Base-by-base conservation (phyloP, 2,329 filamentous ascomycete genomes). In the Amauroascus verrucosus region DNA sequence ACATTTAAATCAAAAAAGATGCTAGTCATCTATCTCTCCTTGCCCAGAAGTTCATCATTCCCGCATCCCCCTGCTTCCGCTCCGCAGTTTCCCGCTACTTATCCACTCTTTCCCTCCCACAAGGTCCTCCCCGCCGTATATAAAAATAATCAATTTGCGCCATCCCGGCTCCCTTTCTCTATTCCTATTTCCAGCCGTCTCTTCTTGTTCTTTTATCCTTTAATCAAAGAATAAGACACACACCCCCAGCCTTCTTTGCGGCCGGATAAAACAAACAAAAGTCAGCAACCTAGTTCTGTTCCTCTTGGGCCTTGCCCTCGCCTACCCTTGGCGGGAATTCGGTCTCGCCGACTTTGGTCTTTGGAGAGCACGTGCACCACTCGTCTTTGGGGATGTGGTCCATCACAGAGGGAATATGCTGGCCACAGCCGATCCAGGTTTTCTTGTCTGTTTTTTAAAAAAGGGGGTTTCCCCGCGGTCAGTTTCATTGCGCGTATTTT, bases 291-390 rank as follows among this genome's bases (percentile, higher is more conserved):
- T 52, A 52, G 38, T 45, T 46, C 40, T 50, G 24, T 43, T 50
- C 35, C 11, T 2, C 35, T 33, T 48, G 35, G 33, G 43, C 50
- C 24, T 57, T 45, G 26, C 58, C 64, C 40, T 61, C 54, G n/a
- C 63, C 66, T 14, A 69, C 74, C 69, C 71, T 76, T n/a, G 77
- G 77, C 33, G 78, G 78, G 60, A 79, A 81, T 60, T 72, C 60
- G 57, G 74, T 72, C 33, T 76, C 76, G 22, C 75, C 71, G 47
- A 71, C 70, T 61, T 76, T 73, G 55, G 77, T 70, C 60, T 75
- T 76, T 6, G 77, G 77, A 50, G 70, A 69, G 64, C 80, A 83
- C 38, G 68, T 72, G 65, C 80, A 83, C 67, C 78, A 73, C 46
- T 80, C 66, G 4, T 70, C 65, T 16, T 70, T 66, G 2, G 76